These are phyloP conservation scores for Vicia faba DNA, from an alignment of 306 rosid genomes.

Conservation along the genomic window DNA sequence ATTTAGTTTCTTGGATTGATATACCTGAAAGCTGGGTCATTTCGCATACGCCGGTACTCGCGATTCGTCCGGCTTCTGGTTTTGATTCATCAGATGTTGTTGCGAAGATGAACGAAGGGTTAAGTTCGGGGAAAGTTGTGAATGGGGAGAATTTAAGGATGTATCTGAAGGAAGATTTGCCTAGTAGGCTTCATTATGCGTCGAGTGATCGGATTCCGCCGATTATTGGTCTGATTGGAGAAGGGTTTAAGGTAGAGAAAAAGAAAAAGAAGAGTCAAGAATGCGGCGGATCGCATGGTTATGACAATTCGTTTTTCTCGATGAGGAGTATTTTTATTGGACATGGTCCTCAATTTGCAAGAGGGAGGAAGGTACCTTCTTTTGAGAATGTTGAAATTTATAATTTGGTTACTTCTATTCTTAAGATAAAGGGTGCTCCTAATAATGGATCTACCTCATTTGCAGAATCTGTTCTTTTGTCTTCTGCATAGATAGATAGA, in stretches of 20 bases:
- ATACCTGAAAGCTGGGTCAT: slow-evolving; percentile 67
- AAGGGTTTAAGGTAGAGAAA: slow-evolving; percentile 86
- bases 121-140: slow-evolving; percentile 74
- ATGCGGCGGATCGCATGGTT: slow-evolving; percentile 96
- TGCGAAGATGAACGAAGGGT: slow-evolving; percentile 73
- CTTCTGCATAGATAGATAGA: slow-evolving; percentile 53
- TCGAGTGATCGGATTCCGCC: slow-evolving; percentile 75
- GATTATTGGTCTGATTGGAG: slow-evolving; percentile 73
- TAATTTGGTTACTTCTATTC: slow-evolving; percentile 85
- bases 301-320: slow-evolving; percentile 87
- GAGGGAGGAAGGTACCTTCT: slow-evolving; percentile 84
- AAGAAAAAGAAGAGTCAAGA: slow-evolving; percentile 59
- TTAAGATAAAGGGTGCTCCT: slow-evolving; percentile 72
- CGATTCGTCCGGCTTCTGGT: slow-evolving; percentile 70
- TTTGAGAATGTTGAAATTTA: slow-evolving; percentile 94
- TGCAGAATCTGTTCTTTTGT: slow-evolving; percentile 64
- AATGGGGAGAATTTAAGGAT: slow-evolving; percentile 74
- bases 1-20: slow-evolving; percentile 74
- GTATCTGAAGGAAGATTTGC: slow-evolving; percentile 85
- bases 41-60: slow-evolving; percentile 64
- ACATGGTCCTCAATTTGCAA: slow-evolving; percentile 91
- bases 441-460: slow-evolving; percentile 84
- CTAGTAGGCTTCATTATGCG: slow-evolving; percentile 74
- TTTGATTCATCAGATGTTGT: slow-evolving; percentile 51
- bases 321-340: slow-evolving; percentile 92